These are phyloP conservation scores for Lophiostoma macrostomum DNA, from an alignment of 495 filamentous ascomycete species.

Conservation along the genomic window DNA sequence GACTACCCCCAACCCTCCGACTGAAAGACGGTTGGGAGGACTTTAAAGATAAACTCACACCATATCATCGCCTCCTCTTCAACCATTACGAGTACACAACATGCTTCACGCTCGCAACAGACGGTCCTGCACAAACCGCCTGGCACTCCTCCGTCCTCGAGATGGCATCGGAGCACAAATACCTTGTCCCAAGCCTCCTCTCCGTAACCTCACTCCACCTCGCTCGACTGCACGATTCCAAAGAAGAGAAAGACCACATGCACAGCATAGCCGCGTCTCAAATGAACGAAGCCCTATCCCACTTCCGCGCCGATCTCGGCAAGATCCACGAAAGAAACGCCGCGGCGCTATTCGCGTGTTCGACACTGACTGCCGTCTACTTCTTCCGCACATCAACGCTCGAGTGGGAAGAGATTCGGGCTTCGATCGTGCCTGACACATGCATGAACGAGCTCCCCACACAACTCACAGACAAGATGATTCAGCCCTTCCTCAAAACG, in stretches of 20 bases:
- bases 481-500: neutral
- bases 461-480: slow-evolving; percentile 1
- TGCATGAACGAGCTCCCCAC: neutral
- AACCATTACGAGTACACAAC: slow-evolving; percentile 25
- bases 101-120: slow-evolving; percentile 12
- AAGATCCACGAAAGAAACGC: slow-evolving; percentile 23
- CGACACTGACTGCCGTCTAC: slow-evolving; percentile 26
- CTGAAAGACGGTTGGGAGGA: slow-evolving; percentile 16
- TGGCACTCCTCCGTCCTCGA: slow-evolving; percentile 27
- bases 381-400: slow-evolving; percentile 24
- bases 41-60: neutral
- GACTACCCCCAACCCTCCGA: neutral
- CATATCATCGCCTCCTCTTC: slow-evolving; percentile 5
- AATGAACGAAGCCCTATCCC: slow-evolving; percentile 25
- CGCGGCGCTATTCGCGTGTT: slow-evolving; percentile 23
- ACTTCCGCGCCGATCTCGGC: slow-evolving; percentile 8
- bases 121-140: slow-evolving; percentile 14
- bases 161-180: slow-evolving; percentile 19
- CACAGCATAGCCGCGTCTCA: slow-evolving; percentile 15
- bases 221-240: slow-evolving; percentile 6
- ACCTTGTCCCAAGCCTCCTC: slow-evolving; percentile 24
- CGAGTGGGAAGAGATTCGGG: slow-evolving; percentile 23
- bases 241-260: slow-evolving; percentile 5
- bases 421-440: slow-evolving; percentile 4
- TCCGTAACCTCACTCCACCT: slow-evolving; percentile 29